Evolutionary conservation across 805 yeast species (phyloP), one percentile per base, ranked within the genome.

Genomic region (Barnettozyma californica): DNA sequence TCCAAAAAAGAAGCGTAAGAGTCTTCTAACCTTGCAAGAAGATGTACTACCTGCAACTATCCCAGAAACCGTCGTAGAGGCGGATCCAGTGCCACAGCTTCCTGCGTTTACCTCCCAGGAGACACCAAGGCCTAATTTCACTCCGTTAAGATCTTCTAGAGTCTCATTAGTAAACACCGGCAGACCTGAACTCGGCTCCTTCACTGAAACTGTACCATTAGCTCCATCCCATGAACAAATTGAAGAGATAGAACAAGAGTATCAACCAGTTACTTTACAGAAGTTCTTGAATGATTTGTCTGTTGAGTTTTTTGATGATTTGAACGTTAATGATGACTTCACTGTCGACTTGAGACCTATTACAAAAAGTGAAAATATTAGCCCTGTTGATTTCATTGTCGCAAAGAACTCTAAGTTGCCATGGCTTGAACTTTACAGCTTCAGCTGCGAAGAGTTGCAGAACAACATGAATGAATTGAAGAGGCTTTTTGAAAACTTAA

Each of bases 381-480:
- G 40, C 4, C 42, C 46, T 6, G 26, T 53, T 23, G 63, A 60
- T 25, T 61, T 46, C 40, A 49, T 53, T 9, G 49, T 57, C 19
- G 61, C 64, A 3, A 57, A 48, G 23, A 49, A 48, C 25, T 47
- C 59, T 2, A 55, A 55, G 21, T 16, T 59, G 3, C 65, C 65
- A 6, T 59, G 62, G 62, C 31, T 62, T 7, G 65, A 60, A 21
- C 50, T 62, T 1, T 57, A 53, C 36, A 53, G 52, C 23, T 62
- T 62, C 44, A 59, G 65, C 41, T 62, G 65, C 51, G 53, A 49
- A 21, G 64, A 60, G 39, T 27, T 62, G 13, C 63, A 58, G 35
- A 59, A 57, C 37, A 58, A 59, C 38, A 58, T 62, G 61, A 47
- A 49, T 18, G 57, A 55, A 23, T 39, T 62, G 42, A 58, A 54